phyloP scores from a whole-genome alignment of 2,329 filamentous ascomycete species.

The Delphinella strobiligena region DNA sequence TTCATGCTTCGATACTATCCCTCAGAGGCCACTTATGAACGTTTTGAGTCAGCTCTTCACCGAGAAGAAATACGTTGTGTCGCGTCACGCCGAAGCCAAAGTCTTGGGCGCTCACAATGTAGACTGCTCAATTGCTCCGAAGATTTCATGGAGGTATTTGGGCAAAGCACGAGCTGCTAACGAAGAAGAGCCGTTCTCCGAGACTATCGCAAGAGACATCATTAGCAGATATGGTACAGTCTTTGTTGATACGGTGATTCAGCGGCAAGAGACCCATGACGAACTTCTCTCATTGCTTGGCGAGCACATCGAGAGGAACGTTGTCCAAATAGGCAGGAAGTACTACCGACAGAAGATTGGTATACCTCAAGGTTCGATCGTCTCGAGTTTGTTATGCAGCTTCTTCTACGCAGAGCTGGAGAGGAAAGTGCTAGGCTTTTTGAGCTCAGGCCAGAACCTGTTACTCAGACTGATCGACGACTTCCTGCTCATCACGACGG shows the following conservation, averaged over 20 bases:
- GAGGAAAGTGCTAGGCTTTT: constrained; percentile 52
- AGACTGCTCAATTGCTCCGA: constrained; percentile 21
- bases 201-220: constrained; percentile 14
- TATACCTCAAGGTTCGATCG: constrained; percentile 84
- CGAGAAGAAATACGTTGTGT: constrained; percentile 54
- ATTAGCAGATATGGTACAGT: constrained; percentile 49
- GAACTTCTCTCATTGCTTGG: constrained; percentile 57
- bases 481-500: constrained; percentile 75
- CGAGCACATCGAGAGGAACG: constrained; percentile 72
- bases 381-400: constrained; percentile 82
- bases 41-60: constrained; percentile 49
- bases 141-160: constrained; percentile 27
- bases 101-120: constrained; percentile 27
- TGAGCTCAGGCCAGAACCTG: constrained; percentile 43
- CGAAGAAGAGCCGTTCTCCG: constrained; percentile 19
- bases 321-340: constrained; percentile 79
- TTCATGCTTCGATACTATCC: constrained; percentile 90
- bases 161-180: constrained; percentile 24
- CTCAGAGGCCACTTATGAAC: constrained; percentile 59
- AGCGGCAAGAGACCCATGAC: constrained; percentile 43
- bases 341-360: constrained; percentile 79
- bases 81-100: constrained; percentile 62
- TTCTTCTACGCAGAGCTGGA: constrained; percentile 94
- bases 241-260: constrained; percentile 59
- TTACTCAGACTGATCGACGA: constrained; percentile 82